Percentiles rank a stretch among this genome's conserved stretches.
Conservation (phyloP, 2,329 filamentous ascomycete genomes). For the Fusarium scirpi region DNA sequence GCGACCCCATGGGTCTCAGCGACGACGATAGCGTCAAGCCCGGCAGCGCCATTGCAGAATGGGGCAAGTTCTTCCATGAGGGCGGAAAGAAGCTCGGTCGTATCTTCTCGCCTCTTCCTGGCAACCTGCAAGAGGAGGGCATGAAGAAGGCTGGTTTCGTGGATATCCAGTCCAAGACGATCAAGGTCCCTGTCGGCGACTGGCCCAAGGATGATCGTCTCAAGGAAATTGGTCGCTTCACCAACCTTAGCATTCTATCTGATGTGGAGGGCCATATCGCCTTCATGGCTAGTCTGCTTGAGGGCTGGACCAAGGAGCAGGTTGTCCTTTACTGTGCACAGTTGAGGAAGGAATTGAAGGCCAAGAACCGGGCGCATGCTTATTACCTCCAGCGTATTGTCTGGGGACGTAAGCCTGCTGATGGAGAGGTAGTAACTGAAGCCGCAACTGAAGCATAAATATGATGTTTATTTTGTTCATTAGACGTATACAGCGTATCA, state of each 20-base stretch:
- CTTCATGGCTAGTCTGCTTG: slow-evolving; percentile 51
- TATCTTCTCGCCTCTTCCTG: slow-evolving; percentile 39
- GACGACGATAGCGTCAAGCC: slow-evolving; percentile 49
- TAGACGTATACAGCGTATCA: slow-evolving; percentile 23
- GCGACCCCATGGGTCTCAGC: slow-evolving; percentile 42
- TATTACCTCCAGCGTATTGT: slow-evolving; percentile 49
- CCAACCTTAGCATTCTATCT: slow-evolving; percentile 49
- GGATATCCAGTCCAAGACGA: slow-evolving; percentile 37
- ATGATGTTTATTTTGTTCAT: slow-evolving; percentile 15
- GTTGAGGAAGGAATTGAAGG: slow-evolving; percentile 48
- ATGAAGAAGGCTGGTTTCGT: slow-evolving; percentile 37
- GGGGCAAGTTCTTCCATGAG: slow-evolving; percentile 46
- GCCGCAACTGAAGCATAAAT: not conserved
- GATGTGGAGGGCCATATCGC: slow-evolving; percentile 52
- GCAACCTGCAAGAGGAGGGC: slow-evolving; percentile 34
- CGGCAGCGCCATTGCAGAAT: slow-evolving; percentile 45
- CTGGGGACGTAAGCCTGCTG: slow-evolving; percentile 37
- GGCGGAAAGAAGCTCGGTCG: slow-evolving; percentile 49
- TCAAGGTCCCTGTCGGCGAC: slow-evolving; percentile 39
- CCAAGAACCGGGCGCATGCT: slow-evolving; percentile 42
- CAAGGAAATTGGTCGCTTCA: slow-evolving; percentile 45
- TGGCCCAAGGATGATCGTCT: slow-evolving; percentile 35
- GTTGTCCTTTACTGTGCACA: slow-evolving; percentile 51
- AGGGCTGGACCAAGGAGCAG: slow-evolving; percentile 52
- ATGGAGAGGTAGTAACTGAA: not conserved